These are phyloP conservation scores for Penicillium brasilianum DNA, from an alignment of 2,329 filamentous ascomycete species.

Conservation along the genomic window DNA sequence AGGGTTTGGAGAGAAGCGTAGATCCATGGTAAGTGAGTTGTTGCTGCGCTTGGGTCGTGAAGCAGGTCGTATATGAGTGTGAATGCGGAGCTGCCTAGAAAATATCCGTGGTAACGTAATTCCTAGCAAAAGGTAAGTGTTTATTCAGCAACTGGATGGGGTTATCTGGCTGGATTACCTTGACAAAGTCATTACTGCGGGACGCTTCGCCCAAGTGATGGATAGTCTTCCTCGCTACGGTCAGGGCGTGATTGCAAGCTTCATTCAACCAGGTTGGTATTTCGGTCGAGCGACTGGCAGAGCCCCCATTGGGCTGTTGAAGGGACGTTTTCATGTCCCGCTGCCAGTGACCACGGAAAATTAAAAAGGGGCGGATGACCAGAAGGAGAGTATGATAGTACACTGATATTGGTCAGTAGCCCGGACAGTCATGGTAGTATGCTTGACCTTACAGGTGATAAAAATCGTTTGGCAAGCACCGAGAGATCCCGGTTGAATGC, in stretches of 20 bases:
- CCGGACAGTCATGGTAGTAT: background rate
- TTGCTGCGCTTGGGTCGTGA: conserved; percentile 43
- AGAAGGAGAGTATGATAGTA: conserved; percentile 52
- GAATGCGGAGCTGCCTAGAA: conserved; percentile 50
- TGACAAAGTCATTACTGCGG: conserved; percentile 47
- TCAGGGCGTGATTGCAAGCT: conserved; percentile 50
- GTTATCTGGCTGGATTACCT: conserved; percentile 37
- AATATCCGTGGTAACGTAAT: conserved; percentile 53
- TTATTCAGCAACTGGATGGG: background rate
- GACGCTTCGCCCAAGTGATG: conserved; percentile 49
- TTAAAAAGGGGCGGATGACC: conserved; percentile 53
- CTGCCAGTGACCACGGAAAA: conserved; percentile 50
- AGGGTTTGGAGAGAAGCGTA: conserved; percentile 46
- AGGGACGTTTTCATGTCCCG: conserved; percentile 35
- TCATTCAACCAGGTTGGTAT: conserved; percentile 50
- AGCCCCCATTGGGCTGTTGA: conserved; percentile 9
- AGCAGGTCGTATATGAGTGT: conserved; percentile 52
- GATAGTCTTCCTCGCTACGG: conserved; percentile 49
- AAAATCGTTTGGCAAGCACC: conserved; percentile 51
- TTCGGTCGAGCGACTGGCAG: conserved; percentile 29
- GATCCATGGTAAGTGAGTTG: conserved; percentile 51
- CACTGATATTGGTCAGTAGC: conserved; percentile 36
- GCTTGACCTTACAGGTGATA: conserved; percentile 42
- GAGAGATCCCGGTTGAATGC: conserved; percentile 43
- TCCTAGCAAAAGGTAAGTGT: conserved; percentile 36